Conservation (phyloP, 371 early-diverging fungal species). For the Rhizopus delemar region DNA sequence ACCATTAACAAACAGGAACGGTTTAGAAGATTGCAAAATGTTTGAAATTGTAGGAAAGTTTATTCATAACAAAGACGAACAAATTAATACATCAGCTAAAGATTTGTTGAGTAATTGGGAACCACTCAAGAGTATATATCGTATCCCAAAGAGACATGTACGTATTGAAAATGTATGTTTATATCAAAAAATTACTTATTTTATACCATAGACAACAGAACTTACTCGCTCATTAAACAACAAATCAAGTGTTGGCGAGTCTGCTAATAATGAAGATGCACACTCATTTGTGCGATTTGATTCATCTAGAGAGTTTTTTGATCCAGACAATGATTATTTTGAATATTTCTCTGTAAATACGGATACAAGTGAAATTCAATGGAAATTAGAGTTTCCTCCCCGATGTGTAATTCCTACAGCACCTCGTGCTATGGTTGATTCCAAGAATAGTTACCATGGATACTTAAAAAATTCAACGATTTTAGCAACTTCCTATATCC, state of each 20-base stretch:
- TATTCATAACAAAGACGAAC: conserved; percentile 42
- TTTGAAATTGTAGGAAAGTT: conserved; percentile 52
- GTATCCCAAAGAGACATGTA: conserved; percentile 52
- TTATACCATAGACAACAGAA: neutral
- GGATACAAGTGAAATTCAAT: conserved; percentile 17
- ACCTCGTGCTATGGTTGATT: conserved; percentile 39
- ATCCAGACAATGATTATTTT: conserved; percentile 42
- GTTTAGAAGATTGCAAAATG: conserved; percentile 65
- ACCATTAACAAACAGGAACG: conserved; percentile 66
- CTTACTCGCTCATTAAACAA: neutral
- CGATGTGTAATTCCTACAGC: conserved; percentile 33
- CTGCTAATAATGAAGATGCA: neutral
- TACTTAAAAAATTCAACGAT: conserved; percentile 15
- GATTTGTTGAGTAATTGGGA: conserved; percentile 52
- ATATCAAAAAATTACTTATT: neutral
- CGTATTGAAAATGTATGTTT: neutral
- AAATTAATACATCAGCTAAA: conserved; percentile 38
- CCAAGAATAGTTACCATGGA: conserved; percentile 26
- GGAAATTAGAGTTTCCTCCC: conserved; percentile 30
- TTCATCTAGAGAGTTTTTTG: conserved; percentile 41
- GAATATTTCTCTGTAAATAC: conserved; percentile 33
- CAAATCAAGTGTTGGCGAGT: neutral
- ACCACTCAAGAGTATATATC: conserved; percentile 52
- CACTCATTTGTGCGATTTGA: conserved; percentile 10
- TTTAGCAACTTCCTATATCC: neutral